A percentile compares a stretch with the other conserved stretches of the same genome.
Evolutionary conservation across 2,329 filamentous ascomycete genomes (phyloP).

Genomic region (Aulographum hederae): DNA sequence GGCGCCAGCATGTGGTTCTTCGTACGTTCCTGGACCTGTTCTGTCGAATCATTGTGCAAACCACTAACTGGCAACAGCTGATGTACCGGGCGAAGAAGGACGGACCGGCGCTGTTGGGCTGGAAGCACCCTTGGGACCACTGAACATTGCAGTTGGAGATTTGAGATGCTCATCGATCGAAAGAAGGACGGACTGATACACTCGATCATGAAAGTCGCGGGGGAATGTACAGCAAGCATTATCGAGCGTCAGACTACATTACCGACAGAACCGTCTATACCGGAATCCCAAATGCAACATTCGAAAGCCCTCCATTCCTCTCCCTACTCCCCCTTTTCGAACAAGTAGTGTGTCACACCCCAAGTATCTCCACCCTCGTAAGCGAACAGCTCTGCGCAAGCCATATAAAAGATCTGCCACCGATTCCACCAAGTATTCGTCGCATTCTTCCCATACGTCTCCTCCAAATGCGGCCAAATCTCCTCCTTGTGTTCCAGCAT

Average conservation of each 20-base stretch:
- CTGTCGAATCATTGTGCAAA: neutral
- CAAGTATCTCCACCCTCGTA: slow-evolving; percentile 47
- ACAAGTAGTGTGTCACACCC: slow-evolving; percentile 49
- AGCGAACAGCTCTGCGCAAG: slow-evolving; percentile 50
- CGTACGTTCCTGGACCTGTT: slow-evolving; percentile 35
- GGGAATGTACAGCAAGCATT: neutral
- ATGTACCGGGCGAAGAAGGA: slow-evolving; percentile 97
- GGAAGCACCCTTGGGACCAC: slow-evolving; percentile 95
- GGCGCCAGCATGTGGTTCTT: slow-evolving; percentile 99
- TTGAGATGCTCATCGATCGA: no score
- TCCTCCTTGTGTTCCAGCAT: slow-evolving; percentile 39
- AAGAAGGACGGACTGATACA: no score
- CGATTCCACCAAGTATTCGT: slow-evolving; percentile 46
- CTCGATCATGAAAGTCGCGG: no score
- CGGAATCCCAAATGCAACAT: neutral
- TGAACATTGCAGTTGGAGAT: no score
- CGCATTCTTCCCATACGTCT: slow-evolving; percentile 45
- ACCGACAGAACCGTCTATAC: neutral
- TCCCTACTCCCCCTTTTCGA: slow-evolving; percentile 33
- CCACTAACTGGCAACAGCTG: slow-evolving; percentile 34
- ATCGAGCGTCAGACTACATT: neutral
- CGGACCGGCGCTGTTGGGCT: slow-evolving; percentile 73
- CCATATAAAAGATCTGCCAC: slow-evolving; percentile 58
- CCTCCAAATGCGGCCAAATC: slow-evolving; percentile 44
- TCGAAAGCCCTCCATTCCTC: neutral